Base-by-base conservation (phyloP, 331 rosid genomes). In the Malus hybrid region DNA sequence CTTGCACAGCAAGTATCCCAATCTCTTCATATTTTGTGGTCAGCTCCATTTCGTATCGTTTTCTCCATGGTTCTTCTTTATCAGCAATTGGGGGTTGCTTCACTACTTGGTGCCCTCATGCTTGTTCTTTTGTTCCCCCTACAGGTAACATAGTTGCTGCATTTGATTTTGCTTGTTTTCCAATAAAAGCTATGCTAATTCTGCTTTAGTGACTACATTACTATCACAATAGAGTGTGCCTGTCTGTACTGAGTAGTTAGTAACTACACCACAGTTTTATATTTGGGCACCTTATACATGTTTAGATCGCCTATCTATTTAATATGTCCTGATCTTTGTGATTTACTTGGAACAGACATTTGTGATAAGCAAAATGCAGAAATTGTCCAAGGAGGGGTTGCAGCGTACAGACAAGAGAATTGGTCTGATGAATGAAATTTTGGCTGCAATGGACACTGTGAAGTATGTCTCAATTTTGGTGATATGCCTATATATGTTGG, bases 321-420 rank as follows among this genome's bases (percentile, higher is more conserved):
- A 28, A 18, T 22, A 20, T 36, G 24, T 31, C 15, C 22, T 73
- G 73, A 76, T 50, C 29, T 52, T 10, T 63, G 59, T 42, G 70
- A 75, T 61, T 19, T 61, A 44, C 67, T 81, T 71, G 82, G 79
- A 72, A 78, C 97, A 94, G 98, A 88, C 98, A 65, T 24, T 84
- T 71, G 75, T 91, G 75, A 94, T 94, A 81, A 91, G 90, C 83
- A 90, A 81, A 87, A 90, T 91, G 97, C 96, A 83, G 84, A 94
- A 88, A 82, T 80, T 73, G 15, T 81, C 95, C 18, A 90, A 88
- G 89, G 95, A 88, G 90, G 98, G 98, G 31, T 76, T 94, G 70
- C 97, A 90, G 79, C 90, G 92, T n/a, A 91, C 97, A 15, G 98
- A 93, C 87, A 93, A 85, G 92, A 89, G 98, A 88, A 93, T 93